Conservation (phyloP, 2,329 filamentous ascomycete species). For the Cadophora malorum region DNA sequence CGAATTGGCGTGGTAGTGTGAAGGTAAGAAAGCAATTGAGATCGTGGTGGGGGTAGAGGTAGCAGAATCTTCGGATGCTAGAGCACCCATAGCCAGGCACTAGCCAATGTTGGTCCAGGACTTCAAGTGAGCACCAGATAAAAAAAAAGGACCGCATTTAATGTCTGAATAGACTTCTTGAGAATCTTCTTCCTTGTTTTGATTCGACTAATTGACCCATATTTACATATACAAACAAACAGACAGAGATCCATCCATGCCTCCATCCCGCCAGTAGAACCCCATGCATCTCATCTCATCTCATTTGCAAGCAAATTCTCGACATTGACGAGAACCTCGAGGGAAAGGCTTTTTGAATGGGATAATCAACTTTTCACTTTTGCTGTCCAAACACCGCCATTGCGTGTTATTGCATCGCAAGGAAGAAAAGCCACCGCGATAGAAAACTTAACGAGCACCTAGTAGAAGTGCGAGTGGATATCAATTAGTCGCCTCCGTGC, state of each 20-base stretch:
- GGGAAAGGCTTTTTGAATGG: no score
- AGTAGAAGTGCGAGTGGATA: not conserved
- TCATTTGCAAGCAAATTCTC: not conserved
- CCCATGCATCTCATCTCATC: not conserved
- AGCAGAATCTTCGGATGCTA: no score
- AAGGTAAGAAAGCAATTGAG: no score
- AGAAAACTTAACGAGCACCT: not conserved
- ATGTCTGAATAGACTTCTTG: not conserved
- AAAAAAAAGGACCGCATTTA: no score
- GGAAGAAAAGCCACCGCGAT: constrained; percentile 1
- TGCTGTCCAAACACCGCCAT: constrained; percentile 17
- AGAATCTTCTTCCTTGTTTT: not conserved
- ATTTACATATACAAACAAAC: constrained; percentile 21
- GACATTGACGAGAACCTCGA: not conserved
- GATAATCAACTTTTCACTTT: constrained; percentile 14
- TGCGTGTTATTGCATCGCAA: not conserved
- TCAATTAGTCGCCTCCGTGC: constrained; percentile 33
- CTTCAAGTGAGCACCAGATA: no score
- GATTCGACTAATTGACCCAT: constrained; percentile 4
- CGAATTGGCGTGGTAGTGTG: no score
- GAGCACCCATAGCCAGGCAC: no score
- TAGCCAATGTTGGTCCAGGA: no score
- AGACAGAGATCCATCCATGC: not conserved
- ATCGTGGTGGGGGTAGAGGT: no score
- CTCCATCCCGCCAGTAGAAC: not conserved